Evolutionary conservation across 2,329 filamentous ascomycete species (phyloP).

Genomic region (Cadophora gregata): DNA sequence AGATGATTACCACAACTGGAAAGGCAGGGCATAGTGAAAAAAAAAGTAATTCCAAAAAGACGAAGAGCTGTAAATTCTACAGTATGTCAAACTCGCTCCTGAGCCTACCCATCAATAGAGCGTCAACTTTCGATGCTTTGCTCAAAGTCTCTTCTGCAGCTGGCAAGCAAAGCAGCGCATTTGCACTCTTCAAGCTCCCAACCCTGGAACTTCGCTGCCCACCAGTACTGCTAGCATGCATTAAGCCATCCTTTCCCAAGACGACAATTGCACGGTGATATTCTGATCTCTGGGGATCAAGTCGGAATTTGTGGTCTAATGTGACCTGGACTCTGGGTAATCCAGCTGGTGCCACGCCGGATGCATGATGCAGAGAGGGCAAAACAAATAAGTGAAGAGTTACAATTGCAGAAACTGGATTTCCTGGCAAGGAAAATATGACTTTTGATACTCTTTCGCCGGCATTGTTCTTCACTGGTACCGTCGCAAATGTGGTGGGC

Average conservation of each 20-base stretch:
- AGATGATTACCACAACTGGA: background rate
- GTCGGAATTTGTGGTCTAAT: constrained; percentile 72
- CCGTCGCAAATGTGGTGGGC: constrained; percentile 93
- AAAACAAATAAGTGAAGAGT: constrained; percentile 95
- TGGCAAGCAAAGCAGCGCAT: constrained; percentile 81
- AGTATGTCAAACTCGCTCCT: constrained; percentile 34
- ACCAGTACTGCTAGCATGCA: constrained; percentile 83
- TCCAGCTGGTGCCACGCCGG: constrained; percentile 71
- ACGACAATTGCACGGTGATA: constrained; percentile 86
- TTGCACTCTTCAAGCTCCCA: constrained; percentile 86
- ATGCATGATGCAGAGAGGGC: constrained; percentile 79
- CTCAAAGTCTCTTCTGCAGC: constrained; percentile 65
- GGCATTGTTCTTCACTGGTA: constrained; percentile 67
- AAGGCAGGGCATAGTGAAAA: background rate
- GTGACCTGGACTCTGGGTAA: constrained; percentile 75
- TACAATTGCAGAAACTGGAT: constrained; percentile 90
- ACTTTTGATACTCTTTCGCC: constrained; percentile 68
- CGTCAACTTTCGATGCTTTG: constrained; percentile 76
- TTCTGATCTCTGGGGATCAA: constrained; percentile 80
- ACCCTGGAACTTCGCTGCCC: constrained; percentile 89
- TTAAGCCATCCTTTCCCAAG: constrained; percentile 66
- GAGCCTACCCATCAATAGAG: constrained; percentile 72
- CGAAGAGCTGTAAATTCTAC: constrained; percentile 27
- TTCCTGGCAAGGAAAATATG: constrained; percentile 91
- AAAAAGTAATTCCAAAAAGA: background rate